Evolutionary conservation across 2,329 filamentous ascomycete genomes (phyloP).

Genomic region (Anisogramma anomala): DNA sequence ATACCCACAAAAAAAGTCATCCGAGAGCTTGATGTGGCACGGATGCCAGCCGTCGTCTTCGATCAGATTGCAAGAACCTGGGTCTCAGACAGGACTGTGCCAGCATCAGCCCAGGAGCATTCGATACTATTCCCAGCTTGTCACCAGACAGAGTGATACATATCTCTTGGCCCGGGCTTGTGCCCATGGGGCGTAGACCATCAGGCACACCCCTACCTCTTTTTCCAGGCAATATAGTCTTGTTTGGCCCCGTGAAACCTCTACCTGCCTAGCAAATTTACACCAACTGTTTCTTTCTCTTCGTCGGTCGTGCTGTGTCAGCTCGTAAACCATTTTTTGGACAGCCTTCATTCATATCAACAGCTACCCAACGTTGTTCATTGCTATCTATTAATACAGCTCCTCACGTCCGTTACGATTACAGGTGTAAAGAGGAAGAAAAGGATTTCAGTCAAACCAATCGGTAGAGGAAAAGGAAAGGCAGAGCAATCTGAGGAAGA

Average conservation of each 20-base stretch:
- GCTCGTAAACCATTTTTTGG: conserved; percentile 32
- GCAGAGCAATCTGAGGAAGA: conserved; percentile 15
- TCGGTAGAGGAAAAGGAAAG: conserved; percentile 11
- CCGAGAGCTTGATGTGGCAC: conserved; percentile 33
- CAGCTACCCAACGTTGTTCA: conserved; percentile 22
- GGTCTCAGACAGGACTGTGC: conserved; percentile 33
- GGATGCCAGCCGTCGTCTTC: conserved; percentile 43
- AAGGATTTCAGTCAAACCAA: conserved; percentile 11
- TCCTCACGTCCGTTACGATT: conserved; percentile 11
- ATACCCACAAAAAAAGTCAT: conserved; percentile 9
- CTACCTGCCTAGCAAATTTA: conserved; percentile 13
- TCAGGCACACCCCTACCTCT: conserved; percentile 14
- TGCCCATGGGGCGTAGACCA: conserved; percentile 28
- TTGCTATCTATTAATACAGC: conserved; percentile 14
- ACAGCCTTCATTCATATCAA: conserved; percentile 42
- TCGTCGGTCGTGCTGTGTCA: conserved; percentile 32
- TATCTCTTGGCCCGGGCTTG: conserved; percentile 24
- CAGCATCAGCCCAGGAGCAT: conserved; percentile 28
- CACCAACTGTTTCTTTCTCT: conserved; percentile 22
- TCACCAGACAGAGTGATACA: conserved; percentile 30
- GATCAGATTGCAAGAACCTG: conserved; percentile 39
- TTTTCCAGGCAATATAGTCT: conserved; percentile 21
- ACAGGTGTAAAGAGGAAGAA: conserved; percentile 14
- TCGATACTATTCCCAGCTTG: conserved; percentile 27
- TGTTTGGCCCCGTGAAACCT: conserved; percentile 17